Evolutionary conservation across 441 rosid species (phyloP).

Genomic region (Corymbia calophylla): DNA sequence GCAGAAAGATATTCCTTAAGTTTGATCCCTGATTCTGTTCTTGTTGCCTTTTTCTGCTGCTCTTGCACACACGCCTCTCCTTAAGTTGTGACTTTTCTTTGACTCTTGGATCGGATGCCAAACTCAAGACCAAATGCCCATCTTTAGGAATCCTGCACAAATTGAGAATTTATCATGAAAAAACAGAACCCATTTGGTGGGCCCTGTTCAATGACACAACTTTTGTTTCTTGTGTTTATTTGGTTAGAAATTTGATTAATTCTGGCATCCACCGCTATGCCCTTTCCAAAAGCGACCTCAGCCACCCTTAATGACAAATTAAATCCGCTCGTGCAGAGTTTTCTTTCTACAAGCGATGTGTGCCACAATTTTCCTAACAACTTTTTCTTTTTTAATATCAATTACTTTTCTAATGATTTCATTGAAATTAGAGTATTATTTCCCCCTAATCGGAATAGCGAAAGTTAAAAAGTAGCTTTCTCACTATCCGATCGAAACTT

Average conservation of each 20-base stretch:
- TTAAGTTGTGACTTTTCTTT: background rate
- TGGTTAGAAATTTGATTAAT: background rate
- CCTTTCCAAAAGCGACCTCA: background rate
- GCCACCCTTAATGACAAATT: background rate
- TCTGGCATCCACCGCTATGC: background rate
- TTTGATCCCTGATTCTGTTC: background rate
- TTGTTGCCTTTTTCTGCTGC: background rate
- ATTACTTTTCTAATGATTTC: background rate
- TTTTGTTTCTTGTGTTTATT: background rate
- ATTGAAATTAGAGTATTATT: background rate
- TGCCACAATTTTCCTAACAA: background rate
- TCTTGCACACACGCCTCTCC: background rate
- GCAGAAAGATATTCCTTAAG: background rate
- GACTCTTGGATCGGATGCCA: background rate
- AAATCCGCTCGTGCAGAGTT: background rate
- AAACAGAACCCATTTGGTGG: background rate
- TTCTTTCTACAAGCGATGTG: background rate
- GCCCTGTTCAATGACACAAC: background rate
- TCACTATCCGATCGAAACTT: background rate
- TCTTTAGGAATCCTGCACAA: background rate
- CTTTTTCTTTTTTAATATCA: background rate
- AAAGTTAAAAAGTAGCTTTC: background rate
- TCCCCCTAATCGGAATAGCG: background rate
- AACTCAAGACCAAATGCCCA: background rate
- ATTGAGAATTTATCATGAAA: background rate